Evolutionary conservation across 768 basidiomycete species (phyloP).

Genomic region (Obba rivulosa): DNA sequence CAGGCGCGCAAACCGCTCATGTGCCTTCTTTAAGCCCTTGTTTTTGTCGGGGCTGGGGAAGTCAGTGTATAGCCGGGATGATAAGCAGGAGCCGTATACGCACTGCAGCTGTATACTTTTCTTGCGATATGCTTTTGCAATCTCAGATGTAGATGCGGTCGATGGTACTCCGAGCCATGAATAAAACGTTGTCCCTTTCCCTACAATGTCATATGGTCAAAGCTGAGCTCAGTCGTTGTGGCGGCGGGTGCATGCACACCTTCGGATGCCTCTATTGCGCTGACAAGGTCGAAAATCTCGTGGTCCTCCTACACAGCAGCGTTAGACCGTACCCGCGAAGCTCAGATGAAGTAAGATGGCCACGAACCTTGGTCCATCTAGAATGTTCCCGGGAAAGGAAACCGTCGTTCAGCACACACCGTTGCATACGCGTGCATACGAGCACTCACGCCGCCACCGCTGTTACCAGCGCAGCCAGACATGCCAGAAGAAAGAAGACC

Average conservation of each 20-base stretch:
- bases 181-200: slow-evolving; percentile 93
- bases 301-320: slow-evolving; percentile 69
- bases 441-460: slow-evolving; percentile 50
- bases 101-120: slow-evolving; percentile 89
- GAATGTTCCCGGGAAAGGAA: not conserved
- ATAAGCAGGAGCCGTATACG: slow-evolving; percentile 26
- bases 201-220: slow-evolving; percentile 25
- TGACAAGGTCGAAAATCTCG: slow-evolving; percentile 94
- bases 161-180: slow-evolving; percentile 82
- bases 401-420: slow-evolving; percentile 1
- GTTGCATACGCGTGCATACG: not conserved
- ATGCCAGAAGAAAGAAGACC: slow-evolving; percentile 37
- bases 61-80: not conserved
- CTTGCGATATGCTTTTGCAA: slow-evolving; percentile 87
- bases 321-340: no score
- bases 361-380: slow-evolving; percentile 68
- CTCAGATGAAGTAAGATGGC: not conserved
- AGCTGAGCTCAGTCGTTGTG: not conserved
- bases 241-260: slow-evolving; percentile 35
- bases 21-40: slow-evolving; percentile 71
- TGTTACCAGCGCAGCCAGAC: slow-evolving; percentile 49
- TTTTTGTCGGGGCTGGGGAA: slow-evolving; percentile 88
- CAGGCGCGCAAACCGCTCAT: slow-evolving; percentile 88
- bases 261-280: slow-evolving; percentile 73
- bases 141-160: slow-evolving; percentile 69